Conservation (phyloP, 768 basidiomycete genomes). For the Boletus pseudo-olivaceus region DNA sequence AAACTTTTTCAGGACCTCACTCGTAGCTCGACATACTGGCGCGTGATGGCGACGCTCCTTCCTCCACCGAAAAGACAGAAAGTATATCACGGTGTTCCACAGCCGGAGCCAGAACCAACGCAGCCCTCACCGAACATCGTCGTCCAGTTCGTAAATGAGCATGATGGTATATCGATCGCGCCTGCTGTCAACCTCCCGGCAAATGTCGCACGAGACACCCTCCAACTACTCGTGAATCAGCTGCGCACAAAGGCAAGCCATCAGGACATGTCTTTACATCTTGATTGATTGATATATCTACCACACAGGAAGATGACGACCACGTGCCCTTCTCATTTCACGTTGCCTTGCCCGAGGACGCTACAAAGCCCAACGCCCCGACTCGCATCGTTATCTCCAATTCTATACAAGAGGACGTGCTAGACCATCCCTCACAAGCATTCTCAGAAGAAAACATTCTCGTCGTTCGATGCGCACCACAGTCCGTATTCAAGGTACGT, state of each 20-base stretch:
- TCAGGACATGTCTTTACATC: conserved; percentile 11
- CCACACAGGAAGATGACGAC: conserved; percentile 57
- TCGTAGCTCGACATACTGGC: not conserved
- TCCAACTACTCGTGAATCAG: conserved; percentile 89
- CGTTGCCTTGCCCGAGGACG: conserved; percentile 63
- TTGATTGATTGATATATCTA: conserved; percentile 7
- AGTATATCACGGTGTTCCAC: conserved; percentile 69
- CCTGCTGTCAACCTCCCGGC: conserved; percentile 89
- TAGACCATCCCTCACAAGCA: conserved; percentile 64
- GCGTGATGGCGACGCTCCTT: conserved; percentile 77
- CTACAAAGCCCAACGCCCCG: conserved; percentile 47
- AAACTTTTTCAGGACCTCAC: not conserved
- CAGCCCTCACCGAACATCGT: conserved; percentile 64
- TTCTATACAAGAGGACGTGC: conserved; percentile 78
- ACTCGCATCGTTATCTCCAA: conserved; percentile 81
- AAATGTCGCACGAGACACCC: conserved; percentile 75
- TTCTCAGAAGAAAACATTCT: conserved; percentile 88
- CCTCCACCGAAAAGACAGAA: conserved; percentile 90
- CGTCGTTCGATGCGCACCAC: conserved; percentile 86
- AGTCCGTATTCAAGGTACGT: conserved; percentile 91
- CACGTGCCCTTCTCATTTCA: conserved; percentile 92
- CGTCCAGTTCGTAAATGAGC: conserved; percentile 90
- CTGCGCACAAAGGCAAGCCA: conserved; percentile 64
- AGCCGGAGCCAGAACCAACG: conserved; percentile 51
- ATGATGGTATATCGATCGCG: conserved; percentile 76